Percentiles rank a stretch among this genome's conserved stretches.
phyloP scores from a whole-genome alignment of 805 yeast species.

The Teunomyces atbi region DNA sequence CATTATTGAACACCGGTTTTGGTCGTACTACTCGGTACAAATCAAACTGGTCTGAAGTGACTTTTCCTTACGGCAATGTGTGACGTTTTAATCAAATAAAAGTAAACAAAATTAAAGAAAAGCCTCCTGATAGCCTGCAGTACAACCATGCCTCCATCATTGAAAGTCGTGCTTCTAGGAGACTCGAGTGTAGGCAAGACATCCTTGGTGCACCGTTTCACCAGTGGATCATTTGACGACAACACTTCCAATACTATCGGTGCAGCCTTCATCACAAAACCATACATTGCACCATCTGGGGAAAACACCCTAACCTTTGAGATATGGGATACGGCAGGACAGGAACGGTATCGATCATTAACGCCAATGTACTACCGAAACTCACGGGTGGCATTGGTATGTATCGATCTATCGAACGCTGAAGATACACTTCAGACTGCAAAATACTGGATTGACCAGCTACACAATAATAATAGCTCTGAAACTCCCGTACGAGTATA shows the following conservation, averaged over 20 bases:
- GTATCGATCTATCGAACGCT: slow-evolving; percentile 70
- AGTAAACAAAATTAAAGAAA: neutral
- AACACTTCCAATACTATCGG: slow-evolving; percentile 92
- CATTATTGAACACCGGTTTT: no score
- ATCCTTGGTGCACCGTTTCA: slow-evolving; percentile 81
- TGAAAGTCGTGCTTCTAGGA: slow-evolving; percentile 45
- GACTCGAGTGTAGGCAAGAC: slow-evolving; percentile 64
- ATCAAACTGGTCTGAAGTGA: no score
- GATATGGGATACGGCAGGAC: slow-evolving; percentile 97
- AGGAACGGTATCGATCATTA: slow-evolving; percentile 43
- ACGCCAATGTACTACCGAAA: slow-evolving; percentile 48
- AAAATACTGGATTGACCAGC: slow-evolving; percentile 86
- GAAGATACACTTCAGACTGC: slow-evolving; percentile 61
- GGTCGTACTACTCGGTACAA: no score
- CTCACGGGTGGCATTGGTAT: slow-evolving; percentile 67
- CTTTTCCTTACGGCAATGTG: neutral
- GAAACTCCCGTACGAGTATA: slow-evolving; percentile 24
- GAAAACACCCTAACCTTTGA: slow-evolving; percentile 51
- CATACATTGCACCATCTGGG: slow-evolving; percentile 37
- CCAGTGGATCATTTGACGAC: slow-evolving; percentile 66
- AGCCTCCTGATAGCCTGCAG: neutral
- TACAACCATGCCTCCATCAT: slow-evolving; percentile 21
- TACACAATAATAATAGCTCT: slow-evolving; percentile 29
- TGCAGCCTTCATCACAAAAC: slow-evolving; percentile 93
- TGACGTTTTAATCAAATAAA: neutral